These are phyloP conservation scores for Vitis vinifera DNA, from an alignment of 164 flowering plant genomes.

Conservation along the genomic window ASM3070453v1 NC_081808.1:21951001-21951500, in stretches of 20 bases:
- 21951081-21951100: constrained; percentile 52
- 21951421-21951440: constrained; percentile 22
- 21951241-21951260: constrained; percentile 64
- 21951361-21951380: constrained; percentile 67
- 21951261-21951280: background rate
- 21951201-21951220: constrained; percentile 47
- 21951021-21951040: no score
- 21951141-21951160: constrained; percentile 50
- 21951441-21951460: constrained; percentile 37
- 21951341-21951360: constrained; percentile 52
- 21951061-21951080: constrained; percentile 55
- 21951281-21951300: background rate
- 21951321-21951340: background rate
- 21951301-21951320: background rate
- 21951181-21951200: constrained; percentile 55
- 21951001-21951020: no score
- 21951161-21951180: constrained; percentile 57
- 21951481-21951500: constrained; percentile 26
- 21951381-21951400: constrained; percentile 52
- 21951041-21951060: no score
- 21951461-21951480: constrained; percentile 30
- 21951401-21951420: constrained; percentile 22
- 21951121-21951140: constrained; percentile 53
- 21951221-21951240: constrained; percentile 41
- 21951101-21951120: constrained; percentile 64